Base-by-base conservation (phyloP, 495 filamentous ascomycete species). In the Acidomyces sp. region DNA sequence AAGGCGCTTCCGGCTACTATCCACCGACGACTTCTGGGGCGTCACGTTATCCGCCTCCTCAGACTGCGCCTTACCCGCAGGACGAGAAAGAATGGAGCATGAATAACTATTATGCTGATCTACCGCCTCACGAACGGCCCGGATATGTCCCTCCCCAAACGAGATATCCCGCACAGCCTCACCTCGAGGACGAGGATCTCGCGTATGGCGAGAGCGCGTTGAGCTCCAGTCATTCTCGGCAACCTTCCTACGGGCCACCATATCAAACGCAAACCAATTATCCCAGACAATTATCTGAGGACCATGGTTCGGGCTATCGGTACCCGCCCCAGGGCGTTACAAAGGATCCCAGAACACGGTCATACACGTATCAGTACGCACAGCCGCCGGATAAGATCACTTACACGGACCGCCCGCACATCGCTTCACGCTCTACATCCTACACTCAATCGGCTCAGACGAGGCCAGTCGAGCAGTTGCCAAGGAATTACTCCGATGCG, bases 111-210 rank as follows among this genome's bases (percentile, higher is more conserved):
- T 60, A 54, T 38, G 42, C 44, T 16, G 57, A 60, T 33, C 46
- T 60, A 9, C 59, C 59, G 11, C 57, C 59, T 16, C 43, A 60
- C 30, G 52, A 62, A 29, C 45, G 59, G 3, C 59, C 59, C 3
- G 51, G 47, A 4, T 60, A 55, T 45, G 37, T 55, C 19, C 51
- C 49, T 24, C 54, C 51, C 28, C 9, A 34, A 6, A 6, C 6
- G 31, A 12, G 9, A 16, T n/a, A n/a, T 39, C 56, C 34, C 11
- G 22, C n/a, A 3, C 46, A 44, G 2, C 27, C 34, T 3, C 37
- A 45, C 7, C 44, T 54, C 19, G 34, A 49, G 4, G 36, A 45
- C 19, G 37, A 37, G 13, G 47, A 41, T 23, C 27, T 50, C 17
- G 47, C 47, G 13, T 50, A 50, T 27, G 47, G 42, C 11, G 24